These are phyloP conservation scores for Leishmania gerbilli DNA, from an alignment of 208 protist species.

Conservation along the genomic window DNA sequence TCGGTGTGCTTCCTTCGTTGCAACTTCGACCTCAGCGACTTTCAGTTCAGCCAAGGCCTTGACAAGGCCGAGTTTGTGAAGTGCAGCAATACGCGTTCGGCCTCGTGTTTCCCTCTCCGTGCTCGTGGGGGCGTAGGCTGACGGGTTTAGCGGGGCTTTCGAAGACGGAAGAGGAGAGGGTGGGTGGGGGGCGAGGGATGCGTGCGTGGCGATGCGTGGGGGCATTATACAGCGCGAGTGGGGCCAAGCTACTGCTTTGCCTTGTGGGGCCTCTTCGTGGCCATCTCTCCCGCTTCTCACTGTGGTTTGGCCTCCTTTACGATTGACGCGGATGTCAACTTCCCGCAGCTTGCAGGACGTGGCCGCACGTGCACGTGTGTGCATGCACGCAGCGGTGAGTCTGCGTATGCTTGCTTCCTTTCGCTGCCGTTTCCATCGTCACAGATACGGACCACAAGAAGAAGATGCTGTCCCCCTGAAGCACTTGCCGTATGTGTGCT, in stretches of 20 bases:
- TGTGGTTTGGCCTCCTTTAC: not conserved
- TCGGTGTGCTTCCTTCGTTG: slow-evolving; percentile 50
- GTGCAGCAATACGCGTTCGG: slow-evolving; percentile 60
- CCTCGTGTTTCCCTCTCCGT: slow-evolving; percentile 49
- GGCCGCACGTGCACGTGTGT: not conserved
- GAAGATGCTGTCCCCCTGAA: not conserved
- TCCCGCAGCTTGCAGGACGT: not conserved
- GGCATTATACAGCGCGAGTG: not conserved
- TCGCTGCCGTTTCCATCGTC: not conserved
- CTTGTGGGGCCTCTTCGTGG: not conserved
- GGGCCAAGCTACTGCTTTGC: not conserved
- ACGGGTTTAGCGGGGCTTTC: not conserved
- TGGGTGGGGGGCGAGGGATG: not conserved
- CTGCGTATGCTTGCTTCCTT: no score
- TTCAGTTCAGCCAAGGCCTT: slow-evolving; percentile 48
- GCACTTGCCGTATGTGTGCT: not conserved
- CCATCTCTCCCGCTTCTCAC: not conserved
- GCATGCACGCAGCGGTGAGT: no score
- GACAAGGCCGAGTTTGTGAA: slow-evolving; percentile 32
- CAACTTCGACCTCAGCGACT: slow-evolving; percentile 73
- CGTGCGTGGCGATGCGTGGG: not conserved
- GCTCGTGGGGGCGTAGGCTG: slow-evolving; percentile 7
- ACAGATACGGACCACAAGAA: not conserved
- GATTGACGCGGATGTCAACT: not conserved
- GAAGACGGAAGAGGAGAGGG: not conserved